phyloP scores from a whole-genome alignment of 208 protist species.

The Ichthyophonus hoferi region DNA sequence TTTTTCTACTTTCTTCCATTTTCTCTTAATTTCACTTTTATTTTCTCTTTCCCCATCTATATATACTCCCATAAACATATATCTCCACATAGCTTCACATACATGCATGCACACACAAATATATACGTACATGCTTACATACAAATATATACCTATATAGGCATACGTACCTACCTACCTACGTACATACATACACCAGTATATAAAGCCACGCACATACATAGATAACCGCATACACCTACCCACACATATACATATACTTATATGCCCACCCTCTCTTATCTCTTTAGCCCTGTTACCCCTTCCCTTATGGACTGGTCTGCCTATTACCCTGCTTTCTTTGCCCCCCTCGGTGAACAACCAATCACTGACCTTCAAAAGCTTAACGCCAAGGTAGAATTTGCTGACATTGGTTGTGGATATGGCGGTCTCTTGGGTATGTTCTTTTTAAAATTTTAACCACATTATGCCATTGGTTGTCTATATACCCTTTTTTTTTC shows the following conservation, averaged over 20 bases:
- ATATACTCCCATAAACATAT: neutral
- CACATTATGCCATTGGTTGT: too few relatives aligned
- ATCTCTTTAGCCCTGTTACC: slow-evolving; percentile 29
- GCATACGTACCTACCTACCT: neutral
- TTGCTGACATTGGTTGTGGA: slow-evolving; percentile 92
- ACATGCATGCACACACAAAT: neutral
- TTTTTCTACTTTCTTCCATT: neutral
- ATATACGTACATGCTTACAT: neutral
- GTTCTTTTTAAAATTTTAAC: too few relatives aligned
- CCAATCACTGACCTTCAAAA: slow-evolving; percentile 4
- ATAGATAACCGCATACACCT: neutral
- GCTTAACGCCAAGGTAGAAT: slow-evolving; percentile 57
- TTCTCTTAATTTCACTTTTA: neutral
- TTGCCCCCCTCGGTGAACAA: neutral
- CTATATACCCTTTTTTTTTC: too few relatives aligned
- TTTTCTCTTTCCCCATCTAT: neutral
- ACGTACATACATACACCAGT: neutral
- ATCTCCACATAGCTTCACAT: neutral
- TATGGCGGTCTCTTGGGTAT: slow-evolving; percentile 88
- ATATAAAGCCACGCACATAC: neutral
- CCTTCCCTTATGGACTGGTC: slow-evolving; percentile 50
- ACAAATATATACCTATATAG: neutral
- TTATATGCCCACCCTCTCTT: neutral
- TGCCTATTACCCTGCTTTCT: slow-evolving; percentile 41
- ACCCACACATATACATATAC: slow-evolving; percentile 14